Evolutionary conservation across 176 grass and related monocot species (phyloP), one percentile per base, ranked within the genome.

Genomic region (Oryza glaberrima): DNA sequence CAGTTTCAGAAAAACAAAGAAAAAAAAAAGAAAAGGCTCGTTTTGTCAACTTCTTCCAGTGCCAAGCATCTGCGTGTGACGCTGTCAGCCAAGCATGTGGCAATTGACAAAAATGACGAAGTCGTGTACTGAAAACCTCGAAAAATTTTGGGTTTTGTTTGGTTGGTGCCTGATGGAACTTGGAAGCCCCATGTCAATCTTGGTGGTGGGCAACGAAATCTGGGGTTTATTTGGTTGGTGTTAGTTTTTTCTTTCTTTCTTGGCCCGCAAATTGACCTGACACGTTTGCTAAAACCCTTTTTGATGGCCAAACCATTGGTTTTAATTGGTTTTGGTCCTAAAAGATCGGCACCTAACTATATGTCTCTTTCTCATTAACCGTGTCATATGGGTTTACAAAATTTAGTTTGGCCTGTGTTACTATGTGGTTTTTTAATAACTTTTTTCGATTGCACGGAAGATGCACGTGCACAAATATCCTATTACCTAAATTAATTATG

Each of bases 31-130:
- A 7, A 67, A 36, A n/a, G 36, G 12, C 1, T 17, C 0, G 4
- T 28, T 67, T 73, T 73, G 68, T 82, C 73, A 72, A 58, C 56
- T 65, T 72, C 47, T 58, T 60, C 69, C 34, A 20, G 73, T 11
- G 34, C n/a, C 13, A 56, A 58, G 73, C 63, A 20, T 19, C 23
- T 54, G 63, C 32, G 30, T 68, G 63, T 11, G 61, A 51, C 45
- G 44, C 22, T 54, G 66, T 3, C 16, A 6, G 8, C 60, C 28
- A 16, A 3, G 13, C 52, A 58, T 8, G 52, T 61, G 20, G 58
- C 20, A 61, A 32, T n/a, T 61, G 56, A 66, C 58, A 66, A 20
- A 17, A 17, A 49, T 43, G 69, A 22, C 61, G 2, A 32, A 2
- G 25, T 47, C 0, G 22, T 65, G 3, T n/a, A 5, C 25, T 64